Evolutionary conservation across 257 asterid genomes (phyloP).

Genomic region (Fraxinus anomala): DNA sequence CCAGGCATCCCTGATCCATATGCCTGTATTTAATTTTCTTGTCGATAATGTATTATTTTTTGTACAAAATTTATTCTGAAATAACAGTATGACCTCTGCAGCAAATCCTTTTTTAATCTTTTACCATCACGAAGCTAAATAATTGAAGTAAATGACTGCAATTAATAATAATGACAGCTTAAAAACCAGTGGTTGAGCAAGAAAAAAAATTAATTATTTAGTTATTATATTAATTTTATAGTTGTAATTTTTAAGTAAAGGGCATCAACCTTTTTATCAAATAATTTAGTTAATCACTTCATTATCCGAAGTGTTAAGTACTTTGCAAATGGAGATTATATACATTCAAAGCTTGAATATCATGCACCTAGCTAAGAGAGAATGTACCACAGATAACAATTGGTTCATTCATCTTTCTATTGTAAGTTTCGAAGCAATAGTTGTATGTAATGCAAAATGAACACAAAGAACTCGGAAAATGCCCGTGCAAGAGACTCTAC

Average conservation of each 20-base stretch:
- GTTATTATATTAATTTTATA: neutral
- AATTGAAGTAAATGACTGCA: neutral
- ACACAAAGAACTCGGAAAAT: too few relatives aligned
- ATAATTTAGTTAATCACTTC: too few relatives aligned
- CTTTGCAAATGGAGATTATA: too few relatives aligned
- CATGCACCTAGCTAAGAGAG: too few relatives aligned
- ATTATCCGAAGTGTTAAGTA: too few relatives aligned
- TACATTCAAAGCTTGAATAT: too few relatives aligned
- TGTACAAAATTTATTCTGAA: neutral
- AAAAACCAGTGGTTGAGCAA: neutral
- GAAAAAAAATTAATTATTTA: neutral
- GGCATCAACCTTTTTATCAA: neutral
- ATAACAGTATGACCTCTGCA: neutral
- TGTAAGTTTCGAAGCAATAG: too few relatives aligned
- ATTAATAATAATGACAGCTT: neutral
- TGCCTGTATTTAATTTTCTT: neutral
- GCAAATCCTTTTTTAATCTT: neutral
- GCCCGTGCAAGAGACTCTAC: too few relatives aligned
- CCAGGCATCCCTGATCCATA: constrained; percentile 3
- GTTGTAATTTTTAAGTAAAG: neutral
- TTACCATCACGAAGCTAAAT: neutral
- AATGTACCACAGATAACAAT: too few relatives aligned
- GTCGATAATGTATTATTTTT: neutral
- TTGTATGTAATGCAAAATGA: too few relatives aligned
- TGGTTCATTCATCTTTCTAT: too few relatives aligned